These are phyloP conservation scores for Lumnitzera littorea DNA, from an alignment of 345 rosid genomes.

Conservation along the genomic window DNA sequence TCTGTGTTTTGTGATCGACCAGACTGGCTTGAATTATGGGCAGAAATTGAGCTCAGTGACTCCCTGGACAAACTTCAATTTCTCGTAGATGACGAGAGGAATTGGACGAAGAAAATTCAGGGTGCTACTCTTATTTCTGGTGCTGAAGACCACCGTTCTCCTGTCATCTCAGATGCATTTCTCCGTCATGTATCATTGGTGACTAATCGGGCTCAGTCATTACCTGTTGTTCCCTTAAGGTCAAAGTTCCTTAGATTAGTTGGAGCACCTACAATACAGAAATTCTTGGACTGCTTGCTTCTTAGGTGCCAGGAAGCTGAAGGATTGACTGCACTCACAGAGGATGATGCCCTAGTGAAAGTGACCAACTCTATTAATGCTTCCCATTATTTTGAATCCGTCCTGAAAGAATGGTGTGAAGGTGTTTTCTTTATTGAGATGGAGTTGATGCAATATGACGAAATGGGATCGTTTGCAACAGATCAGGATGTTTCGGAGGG, in stretches of 20 bases:
- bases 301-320: constrained; percentile 91
- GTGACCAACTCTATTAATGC: constrained; percentile 71
- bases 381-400: constrained; percentile 52
- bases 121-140: constrained; percentile 43
- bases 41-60: constrained; percentile 70
- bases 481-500: constrained; percentile 17
- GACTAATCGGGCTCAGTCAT: constrained; percentile 60
- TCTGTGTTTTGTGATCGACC: constrained; percentile 84
- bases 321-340: constrained; percentile 85
- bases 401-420: constrained; percentile 77
- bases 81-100: constrained; percentile 51
- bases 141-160: constrained; percentile 59
- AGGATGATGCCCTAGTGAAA: constrained; percentile 67
- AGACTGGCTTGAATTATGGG: constrained; percentile 93
- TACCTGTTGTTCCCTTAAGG: constrained; percentile 51
- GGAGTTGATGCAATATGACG: constrained; percentile 36
- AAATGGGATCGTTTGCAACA: constrained; percentile 19
- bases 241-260: constrained; percentile 68
- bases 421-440: constrained; percentile 83
- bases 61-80: constrained; percentile 50
- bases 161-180: constrained; percentile 47
- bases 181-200: constrained; percentile 49
- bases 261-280: constrained; percentile 48
- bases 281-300: constrained; percentile 58
- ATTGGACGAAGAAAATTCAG: constrained; percentile 66